Evolutionary conservation across 805 yeast species (phyloP), one percentile per base, ranked within the genome.

Genomic region (Metschnikowia cerradonensis): DNA sequence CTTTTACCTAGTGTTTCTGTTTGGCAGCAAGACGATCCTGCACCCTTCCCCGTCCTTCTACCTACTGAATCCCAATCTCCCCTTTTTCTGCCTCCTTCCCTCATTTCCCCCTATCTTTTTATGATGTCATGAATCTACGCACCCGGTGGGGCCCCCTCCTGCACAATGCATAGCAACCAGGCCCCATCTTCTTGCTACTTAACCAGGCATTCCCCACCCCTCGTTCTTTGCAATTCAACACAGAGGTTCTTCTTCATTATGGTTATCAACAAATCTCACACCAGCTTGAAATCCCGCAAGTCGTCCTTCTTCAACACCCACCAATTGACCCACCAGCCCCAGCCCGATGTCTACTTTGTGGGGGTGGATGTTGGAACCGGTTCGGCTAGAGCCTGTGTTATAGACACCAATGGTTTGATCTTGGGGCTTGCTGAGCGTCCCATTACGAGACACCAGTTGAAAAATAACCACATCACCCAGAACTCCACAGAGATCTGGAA

Each of bases 341-440:
- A 64, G 55, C 78, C 73, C 23, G 80, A 67, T 58, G 77, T 65
- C 8, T 77, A 74, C 66, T 88, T 83, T 62, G 80, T 89, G 49
- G 96, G 96, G 48, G 90, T 89, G 6, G 96, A 89, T 64, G 95
- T 94, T 23, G 99, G 99, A n/a, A 91, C 98, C 0, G 99, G 98
- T 14, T 88, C 96, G 2, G 97, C 97, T 5, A 77, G 99, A 56
- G 98, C 98, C 4, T 92, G 96, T 61, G 74, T 94, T 14, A 88
- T 92, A 55, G 94, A 91, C 66, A 80, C 83, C 60, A 73, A 78
- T 39, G 98, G 98, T 45, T 83, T 86, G 41, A 90, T 94, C 48
- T 70, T 89, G 45, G 86, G 90, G 0, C 70, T 90, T 46, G 81
- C 91, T 17, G 90, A 91, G 61, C 78, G 90, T 52, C 87, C 90